phyloP scores from a whole-genome alignment of 2,329 filamentous ascomycete species.

The Penicillium sp. region DNA sequence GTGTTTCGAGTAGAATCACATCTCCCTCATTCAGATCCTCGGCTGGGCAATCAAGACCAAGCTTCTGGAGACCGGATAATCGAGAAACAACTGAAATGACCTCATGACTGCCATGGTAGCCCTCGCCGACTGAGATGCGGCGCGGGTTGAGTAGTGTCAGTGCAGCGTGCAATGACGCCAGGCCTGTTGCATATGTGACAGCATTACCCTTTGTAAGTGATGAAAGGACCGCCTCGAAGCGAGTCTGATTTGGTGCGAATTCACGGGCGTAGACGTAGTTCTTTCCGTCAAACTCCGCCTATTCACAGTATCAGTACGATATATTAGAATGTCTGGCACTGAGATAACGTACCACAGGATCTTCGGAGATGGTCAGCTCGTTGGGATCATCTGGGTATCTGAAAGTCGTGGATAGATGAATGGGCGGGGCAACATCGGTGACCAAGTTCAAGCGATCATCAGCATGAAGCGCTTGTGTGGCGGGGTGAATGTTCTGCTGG shows the following conservation, averaged over 20 bases:
- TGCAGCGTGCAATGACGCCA: conserved; percentile 83
- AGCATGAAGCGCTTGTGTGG: conserved; percentile 72
- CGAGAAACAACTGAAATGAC: conserved; percentile 73
- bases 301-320: not conserved
- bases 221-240: conserved; percentile 81
- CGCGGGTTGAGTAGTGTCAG: conserved; percentile 79
- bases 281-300: conserved; percentile 27
- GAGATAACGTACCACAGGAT: conserved; percentile 54
- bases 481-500: conserved; percentile 15
- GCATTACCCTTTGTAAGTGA: conserved; percentile 64
- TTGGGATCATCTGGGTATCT: conserved; percentile 73
- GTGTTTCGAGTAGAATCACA: conserved; percentile 85
- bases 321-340: not conserved
- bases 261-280: conserved; percentile 81
- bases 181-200: conserved; percentile 78
- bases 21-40: conserved; percentile 71
- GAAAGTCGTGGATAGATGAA: conserved; percentile 91
- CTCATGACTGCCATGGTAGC: conserved; percentile 92
- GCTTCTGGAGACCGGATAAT: conserved; percentile 70
- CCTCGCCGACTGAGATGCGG: conserved; percentile 75
- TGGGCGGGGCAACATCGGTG: conserved; percentile 78
- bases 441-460: conserved; percentile 73
- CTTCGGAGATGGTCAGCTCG: conserved; percentile 53
- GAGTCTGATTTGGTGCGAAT: conserved; percentile 75
- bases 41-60: conserved; percentile 68